Base-by-base conservation (phyloP, 2,329 filamentous ascomycete genomes). In the Monilinia fructigena region DNA sequence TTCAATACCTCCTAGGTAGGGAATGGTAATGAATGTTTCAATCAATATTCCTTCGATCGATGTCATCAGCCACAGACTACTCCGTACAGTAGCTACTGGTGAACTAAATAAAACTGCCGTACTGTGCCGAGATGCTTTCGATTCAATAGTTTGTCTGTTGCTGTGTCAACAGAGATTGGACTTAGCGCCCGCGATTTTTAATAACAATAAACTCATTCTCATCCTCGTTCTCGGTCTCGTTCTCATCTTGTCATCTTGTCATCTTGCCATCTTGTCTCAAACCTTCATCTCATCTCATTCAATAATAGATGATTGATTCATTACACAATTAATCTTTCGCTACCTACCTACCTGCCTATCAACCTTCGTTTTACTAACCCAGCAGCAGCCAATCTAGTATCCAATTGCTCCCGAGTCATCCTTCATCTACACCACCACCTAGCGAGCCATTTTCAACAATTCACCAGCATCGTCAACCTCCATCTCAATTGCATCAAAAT, bases 401-500 rank as follows among this genome's bases (percentile, higher is more conserved):
- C n/a, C 40, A 42, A 42, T 45, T 20, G 16, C 40, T 42, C 31
- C 31, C 5, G 31, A 35, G 31, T 35, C 38, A 31, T 31, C 40
- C 38, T n/a, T 31, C 40, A n/a, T 31, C 16, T 42, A 35, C 31
- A 6, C 31, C 31, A 4, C 11, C 14, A 16, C 11, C 40, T 16
- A 47, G 16, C 23, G 23, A 16, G 16, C 8, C n/a, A 7, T 45
- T 31, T 50, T 60, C 28, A 48, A 26, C 45, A 23, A 7, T 48
- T 50, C n/a, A 20, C 14, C 8, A n/a, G 20, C n/a, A 16, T 31
- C n/a, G 12, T 60, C 31, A 14, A 7, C 16, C 35, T 38, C 42
- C 10, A 16, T 60, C 18, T 50, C 35, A 14, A 20, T 11, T 28
- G 60, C 3, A 26, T 53, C 26, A 18, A 16, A 68, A 88, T 94